Conservation (phyloP, 306 rosid genomes). For the Citrullus mucosospermus region DNA sequence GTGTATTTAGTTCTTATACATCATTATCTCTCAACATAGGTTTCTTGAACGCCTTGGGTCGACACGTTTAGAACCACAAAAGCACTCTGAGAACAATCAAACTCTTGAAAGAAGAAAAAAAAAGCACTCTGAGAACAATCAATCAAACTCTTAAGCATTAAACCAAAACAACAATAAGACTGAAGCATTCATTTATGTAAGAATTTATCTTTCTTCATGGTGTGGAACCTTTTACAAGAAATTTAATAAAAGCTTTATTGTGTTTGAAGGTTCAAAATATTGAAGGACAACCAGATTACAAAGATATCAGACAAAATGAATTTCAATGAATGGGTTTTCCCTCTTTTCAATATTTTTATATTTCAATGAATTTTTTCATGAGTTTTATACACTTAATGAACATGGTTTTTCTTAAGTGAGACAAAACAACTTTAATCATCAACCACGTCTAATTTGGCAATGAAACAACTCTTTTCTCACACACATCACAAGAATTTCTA, state of each 20-base stretch:
- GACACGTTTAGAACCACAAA: no score
- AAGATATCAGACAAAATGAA: slow-evolving; percentile 55
- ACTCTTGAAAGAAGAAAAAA: no score
- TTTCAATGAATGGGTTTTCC: slow-evolving; percentile 26
- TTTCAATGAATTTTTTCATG: not conserved
- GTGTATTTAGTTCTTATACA: no score
- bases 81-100: no score
- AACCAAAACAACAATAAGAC: no score
- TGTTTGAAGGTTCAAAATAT: slow-evolving; percentile 37
- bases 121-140: no score
- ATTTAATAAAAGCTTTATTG: not conserved
- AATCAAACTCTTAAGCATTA: no score
- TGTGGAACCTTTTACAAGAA: not conserved
- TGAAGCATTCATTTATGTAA: not conserved
- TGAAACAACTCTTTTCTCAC: not conserved
- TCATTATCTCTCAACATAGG: no score
- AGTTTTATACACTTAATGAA: not conserved
- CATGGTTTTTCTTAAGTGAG: not conserved
- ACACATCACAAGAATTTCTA: no score
- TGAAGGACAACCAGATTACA: slow-evolving; percentile 45
- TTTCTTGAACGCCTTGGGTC: no score
- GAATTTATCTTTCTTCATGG: not conserved
- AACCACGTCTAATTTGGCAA: not conserved
- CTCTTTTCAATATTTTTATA: not conserved
- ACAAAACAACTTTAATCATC: not conserved